These are phyloP conservation scores for Suillus variegatus DNA, from an alignment of 768 basidiomycete genomes.

Conservation along the genomic window DNA sequence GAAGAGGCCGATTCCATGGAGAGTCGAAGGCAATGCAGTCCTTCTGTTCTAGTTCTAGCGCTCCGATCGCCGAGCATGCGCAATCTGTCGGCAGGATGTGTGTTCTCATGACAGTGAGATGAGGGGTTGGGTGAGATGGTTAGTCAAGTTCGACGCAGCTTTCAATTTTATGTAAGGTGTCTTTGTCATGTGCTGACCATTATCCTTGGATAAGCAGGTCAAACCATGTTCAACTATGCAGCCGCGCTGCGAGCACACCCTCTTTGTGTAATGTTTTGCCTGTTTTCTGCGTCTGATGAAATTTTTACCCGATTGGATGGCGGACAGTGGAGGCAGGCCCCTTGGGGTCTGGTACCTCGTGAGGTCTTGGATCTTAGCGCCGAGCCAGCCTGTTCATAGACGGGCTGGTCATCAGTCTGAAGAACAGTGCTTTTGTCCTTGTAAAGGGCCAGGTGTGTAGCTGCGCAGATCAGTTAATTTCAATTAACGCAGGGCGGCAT, in stretches of 20 bases:
- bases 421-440: background rate
- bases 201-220: slow-evolving; percentile 2
- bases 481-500: background rate
- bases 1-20: background rate
- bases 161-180: slow-evolving; percentile 6
- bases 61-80: background rate
- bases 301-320: background rate
- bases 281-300: background rate
- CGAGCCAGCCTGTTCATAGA: background rate
- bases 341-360: background rate
- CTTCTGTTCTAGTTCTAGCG: background rate
- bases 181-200: slow-evolving; percentile 6
- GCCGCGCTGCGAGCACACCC: no score
- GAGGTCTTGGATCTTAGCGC: background rate
- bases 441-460: background rate
- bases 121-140: background rate
- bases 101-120: background rate
- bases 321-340: background rate
- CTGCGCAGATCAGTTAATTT: background rate
- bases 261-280: background rate
- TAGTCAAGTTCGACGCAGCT: background rate
- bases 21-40: background rate
- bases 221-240: background rate
- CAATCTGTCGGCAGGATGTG: slow-evolving; percentile 1
- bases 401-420: no score